Evolutionary conservation across 2,329 filamentous ascomycete species (phyloP).

Genomic region (Drechmeria coniospora): DNA sequence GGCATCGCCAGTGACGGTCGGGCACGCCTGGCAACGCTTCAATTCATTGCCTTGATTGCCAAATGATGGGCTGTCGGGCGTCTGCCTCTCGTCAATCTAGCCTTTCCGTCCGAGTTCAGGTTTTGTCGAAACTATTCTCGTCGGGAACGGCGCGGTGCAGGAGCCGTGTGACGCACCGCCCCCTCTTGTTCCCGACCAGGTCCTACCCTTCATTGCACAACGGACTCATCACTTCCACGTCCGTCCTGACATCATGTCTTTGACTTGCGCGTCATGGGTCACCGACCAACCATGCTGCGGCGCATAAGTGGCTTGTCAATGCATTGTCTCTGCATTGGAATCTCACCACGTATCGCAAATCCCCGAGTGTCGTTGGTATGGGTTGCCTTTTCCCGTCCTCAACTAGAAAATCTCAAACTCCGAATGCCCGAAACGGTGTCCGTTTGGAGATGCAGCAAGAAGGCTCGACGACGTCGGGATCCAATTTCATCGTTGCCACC

Average conservation of each 20-base stretch:
- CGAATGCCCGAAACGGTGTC: background rate
- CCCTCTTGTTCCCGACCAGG: no score
- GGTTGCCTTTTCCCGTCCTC: no score
- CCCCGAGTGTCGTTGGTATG: no score
- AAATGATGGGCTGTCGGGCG: no score
- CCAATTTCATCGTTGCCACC: background rate
- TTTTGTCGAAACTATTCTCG: slow-evolving; percentile 22
- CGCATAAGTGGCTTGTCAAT: no score
- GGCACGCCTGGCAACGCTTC: no score
- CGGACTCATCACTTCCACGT: background rate
- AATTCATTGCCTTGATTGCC: no score
- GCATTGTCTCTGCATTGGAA: no score
- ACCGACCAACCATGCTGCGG: background rate
- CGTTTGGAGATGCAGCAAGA: background rate
- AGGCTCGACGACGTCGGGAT: background rate
- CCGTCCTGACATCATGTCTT: background rate
- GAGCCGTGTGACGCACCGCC: slow-evolving; percentile 13
- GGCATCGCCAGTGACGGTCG: no score
- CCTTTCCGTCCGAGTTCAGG: no score
- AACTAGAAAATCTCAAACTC: no score
- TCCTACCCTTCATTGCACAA: slow-evolving; percentile 1
- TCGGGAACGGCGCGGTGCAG: slow-evolving; percentile 18
- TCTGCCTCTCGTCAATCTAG: background rate
- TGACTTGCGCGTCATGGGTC: background rate
- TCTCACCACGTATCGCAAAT: no score